Percentiles rank a stretch among this genome's conserved stretches.
phyloP scores from a whole-genome alignment of 345 rosid species.

The Trapa bicornis region DNA sequence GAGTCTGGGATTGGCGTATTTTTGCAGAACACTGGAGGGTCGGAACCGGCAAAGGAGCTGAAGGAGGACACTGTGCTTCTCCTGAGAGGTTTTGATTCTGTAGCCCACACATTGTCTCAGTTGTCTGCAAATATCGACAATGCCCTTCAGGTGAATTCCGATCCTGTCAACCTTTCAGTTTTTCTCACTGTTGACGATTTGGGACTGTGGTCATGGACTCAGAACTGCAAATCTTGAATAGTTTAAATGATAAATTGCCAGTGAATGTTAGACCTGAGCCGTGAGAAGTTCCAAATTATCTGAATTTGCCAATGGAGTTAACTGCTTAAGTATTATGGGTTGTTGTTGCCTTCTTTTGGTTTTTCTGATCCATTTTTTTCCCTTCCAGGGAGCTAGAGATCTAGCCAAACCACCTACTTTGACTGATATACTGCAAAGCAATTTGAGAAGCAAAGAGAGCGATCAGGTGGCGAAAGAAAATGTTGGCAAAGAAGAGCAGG shows the following conservation, averaged over 20 bases:
- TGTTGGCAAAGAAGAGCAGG: slow-evolving; percentile 17
- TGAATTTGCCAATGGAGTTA: background rate
- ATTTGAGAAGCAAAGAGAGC: slow-evolving; percentile 21
- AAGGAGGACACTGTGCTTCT: slow-evolving; percentile 78
- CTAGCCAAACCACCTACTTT: slow-evolving; percentile 71
- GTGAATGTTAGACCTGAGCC: too few species aligned
- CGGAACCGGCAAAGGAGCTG: slow-evolving; percentile 36
- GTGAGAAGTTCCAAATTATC: too few species aligned
- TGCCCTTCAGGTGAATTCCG: slow-evolving; percentile 66
- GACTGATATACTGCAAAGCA: slow-evolving; percentile 52
- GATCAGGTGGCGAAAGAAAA: slow-evolving; percentile 14
- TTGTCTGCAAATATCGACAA: slow-evolving; percentile 65
- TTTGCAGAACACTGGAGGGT: slow-evolving; percentile 8
- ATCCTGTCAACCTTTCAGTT: background rate
- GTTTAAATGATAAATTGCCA: too few species aligned
- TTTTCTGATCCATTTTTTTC: background rate
- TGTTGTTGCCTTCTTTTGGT: background rate
- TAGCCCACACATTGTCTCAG: slow-evolving; percentile 56
- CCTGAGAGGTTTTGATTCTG: slow-evolving; percentile 80
- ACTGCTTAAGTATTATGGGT: too few species aligned
- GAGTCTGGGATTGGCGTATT: slow-evolving; percentile 3
- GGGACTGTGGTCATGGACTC: too few species aligned
- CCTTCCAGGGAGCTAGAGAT: slow-evolving; percentile 60
- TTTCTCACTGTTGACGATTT: background rate
- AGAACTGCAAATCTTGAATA: too few species aligned